Evolutionary conservation across 768 basidiomycete species (phyloP).

Genomic region (Amanita subjunquillea): DNA sequence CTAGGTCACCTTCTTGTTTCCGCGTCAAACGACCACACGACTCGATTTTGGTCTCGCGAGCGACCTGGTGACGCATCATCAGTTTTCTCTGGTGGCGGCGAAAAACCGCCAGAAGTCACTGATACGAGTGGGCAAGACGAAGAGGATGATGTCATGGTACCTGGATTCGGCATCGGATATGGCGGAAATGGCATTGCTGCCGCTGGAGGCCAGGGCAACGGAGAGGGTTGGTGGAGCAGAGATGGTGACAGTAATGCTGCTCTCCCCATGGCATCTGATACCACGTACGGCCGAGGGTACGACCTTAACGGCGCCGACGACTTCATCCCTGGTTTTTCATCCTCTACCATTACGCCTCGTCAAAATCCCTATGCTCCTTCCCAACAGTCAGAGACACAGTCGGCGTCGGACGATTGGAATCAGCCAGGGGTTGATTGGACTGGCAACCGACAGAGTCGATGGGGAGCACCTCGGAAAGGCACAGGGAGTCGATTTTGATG

Average conservation of each 20-base stretch:
- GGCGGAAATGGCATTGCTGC: constrained; percentile 16
- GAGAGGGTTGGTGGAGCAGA: constrained; percentile 32
- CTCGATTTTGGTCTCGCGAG: constrained; percentile 96
- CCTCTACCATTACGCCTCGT: constrained; percentile 23
- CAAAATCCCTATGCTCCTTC: constrained; percentile 21
- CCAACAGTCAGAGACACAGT: constrained; percentile 41
- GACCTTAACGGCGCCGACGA: constrained; percentile 39
- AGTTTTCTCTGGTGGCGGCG: constrained; percentile 72
- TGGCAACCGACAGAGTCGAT: constrained; percentile 20
- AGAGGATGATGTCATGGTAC: constrained; percentile 63
- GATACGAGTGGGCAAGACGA: constrained; percentile 58
- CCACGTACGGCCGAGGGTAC: constrained; percentile 8
- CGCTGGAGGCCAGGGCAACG: constrained; percentile 9
- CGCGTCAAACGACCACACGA: constrained; percentile 97
- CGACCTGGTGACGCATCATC: constrained; percentile 75
- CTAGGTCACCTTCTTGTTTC: constrained; percentile 90
- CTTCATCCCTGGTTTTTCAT: constrained; percentile 52
- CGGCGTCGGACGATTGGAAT: constrained; percentile 18
- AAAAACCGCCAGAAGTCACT: constrained; percentile 68
- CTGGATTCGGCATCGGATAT: constrained; percentile 53
- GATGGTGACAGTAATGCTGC: constrained; percentile 24
- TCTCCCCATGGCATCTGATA: constrained; percentile 5
- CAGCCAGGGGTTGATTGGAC: constrained; percentile 22
- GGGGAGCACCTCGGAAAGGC: constrained; percentile 17
- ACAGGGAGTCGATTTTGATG: constrained; percentile 12